A percentile compares a stretch with the other conserved stretches of the same genome.
These are phyloP conservation scores for Helichrysum umbraculigerum DNA, from an alignment of 129 eudicot genomes.

Conservation along the genomic window DNA sequence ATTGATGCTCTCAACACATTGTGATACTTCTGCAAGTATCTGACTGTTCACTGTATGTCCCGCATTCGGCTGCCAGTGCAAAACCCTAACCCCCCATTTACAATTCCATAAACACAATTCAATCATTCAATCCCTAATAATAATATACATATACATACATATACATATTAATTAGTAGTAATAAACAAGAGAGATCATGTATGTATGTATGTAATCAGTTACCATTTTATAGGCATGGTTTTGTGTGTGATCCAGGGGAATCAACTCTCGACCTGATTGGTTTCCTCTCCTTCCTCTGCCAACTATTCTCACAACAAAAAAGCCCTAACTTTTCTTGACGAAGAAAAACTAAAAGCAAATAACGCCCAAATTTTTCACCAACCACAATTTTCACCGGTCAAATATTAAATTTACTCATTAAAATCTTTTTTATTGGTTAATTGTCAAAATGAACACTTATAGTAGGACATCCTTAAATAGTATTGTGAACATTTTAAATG, in stretches of 20 bases:
- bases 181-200: constrained; percentile 1
- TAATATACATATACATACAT: background rate
- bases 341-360: too few relatives aligned
- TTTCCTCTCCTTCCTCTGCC: background rate
- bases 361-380: too few relatives aligned
- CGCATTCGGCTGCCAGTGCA: constrained; percentile 92
- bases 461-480: too few relatives aligned
- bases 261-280: background rate
- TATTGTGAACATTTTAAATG: too few relatives aligned
- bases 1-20: constrained; percentile 83
- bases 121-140: background rate
- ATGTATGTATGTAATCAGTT: background rate
- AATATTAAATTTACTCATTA: too few relatives aligned
- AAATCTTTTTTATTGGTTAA: too few relatives aligned
- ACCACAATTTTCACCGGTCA: too few relatives aligned
- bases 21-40: constrained; percentile 76
- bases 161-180: too few relatives aligned
- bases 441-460: too few relatives aligned
- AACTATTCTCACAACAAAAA: background rate
- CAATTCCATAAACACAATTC: background rate
- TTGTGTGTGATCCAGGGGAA: background rate
- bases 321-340: background rate
- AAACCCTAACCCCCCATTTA: constrained; percentile 52
- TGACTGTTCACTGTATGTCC: constrained; percentile 76
- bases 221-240: constrained; percentile 39